phyloP scores from a whole-genome alignment of 768 basidiomycete genomes.

The Serendipita sp. region DNA sequence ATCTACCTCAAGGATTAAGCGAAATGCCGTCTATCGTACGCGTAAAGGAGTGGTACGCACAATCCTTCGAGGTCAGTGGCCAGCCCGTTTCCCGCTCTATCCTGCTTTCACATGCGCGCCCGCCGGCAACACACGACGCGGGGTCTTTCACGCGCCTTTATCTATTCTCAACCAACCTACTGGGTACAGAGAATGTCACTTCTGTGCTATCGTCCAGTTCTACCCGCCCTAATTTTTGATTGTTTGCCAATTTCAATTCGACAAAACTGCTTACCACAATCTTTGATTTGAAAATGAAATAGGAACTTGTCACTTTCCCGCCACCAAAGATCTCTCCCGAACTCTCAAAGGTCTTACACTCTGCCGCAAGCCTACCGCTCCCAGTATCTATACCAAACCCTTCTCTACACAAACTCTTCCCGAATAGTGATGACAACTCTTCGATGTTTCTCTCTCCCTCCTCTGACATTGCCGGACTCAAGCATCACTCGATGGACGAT shows the following conservation, averaged over 20 bases:
- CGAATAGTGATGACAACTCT: conserved; percentile 10
- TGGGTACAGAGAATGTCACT: not conserved
- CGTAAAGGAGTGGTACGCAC: conserved; percentile 98
- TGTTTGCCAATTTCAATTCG: too few species aligned
- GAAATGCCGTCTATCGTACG: conserved; percentile 85
- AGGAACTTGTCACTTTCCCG: conserved; percentile 87
- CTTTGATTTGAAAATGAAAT: not conserved
- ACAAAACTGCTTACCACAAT: too few species aligned
- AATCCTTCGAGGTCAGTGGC: conserved; percentile 78
- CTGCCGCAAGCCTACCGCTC: conserved; percentile 30
- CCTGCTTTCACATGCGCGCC: not conserved
- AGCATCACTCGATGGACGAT: not conserved
- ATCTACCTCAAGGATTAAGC: conserved; percentile 79
- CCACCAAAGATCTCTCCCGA: conserved; percentile 50
- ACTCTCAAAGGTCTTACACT: conserved; percentile 49
- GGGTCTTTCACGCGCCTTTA: not conserved
- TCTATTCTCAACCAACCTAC: not conserved
- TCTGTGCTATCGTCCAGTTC: conserved; percentile 8
- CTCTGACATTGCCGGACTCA: conserved; percentile 8
- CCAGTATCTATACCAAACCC: conserved; percentile 75
- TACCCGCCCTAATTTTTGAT: too few species aligned
- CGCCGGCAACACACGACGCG: not conserved
- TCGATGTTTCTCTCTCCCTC: conserved; percentile 8
- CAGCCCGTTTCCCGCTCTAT: not conserved
- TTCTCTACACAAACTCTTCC: conserved; percentile 34